Evolutionary conservation across 2,329 filamentous ascomycete genomes (phyloP).

Genomic region (Talaromyces verruculosus): DNA sequence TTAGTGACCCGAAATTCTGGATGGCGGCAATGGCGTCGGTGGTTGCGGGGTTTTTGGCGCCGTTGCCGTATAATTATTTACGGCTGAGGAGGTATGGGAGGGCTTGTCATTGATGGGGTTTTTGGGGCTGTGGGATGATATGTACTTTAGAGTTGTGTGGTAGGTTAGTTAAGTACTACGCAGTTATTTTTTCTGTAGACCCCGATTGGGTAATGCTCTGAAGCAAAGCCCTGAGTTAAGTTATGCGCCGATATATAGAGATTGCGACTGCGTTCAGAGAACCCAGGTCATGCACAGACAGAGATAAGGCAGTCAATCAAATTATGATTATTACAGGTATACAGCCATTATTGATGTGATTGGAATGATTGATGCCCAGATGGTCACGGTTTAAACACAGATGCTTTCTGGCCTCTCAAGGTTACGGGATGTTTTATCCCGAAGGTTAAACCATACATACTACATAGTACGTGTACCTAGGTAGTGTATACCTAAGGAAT

Average conservation of each 20-base stretch:
- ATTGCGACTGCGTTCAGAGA: background rate
- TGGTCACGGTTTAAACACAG: too few relatives aligned
- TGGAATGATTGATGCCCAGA: too few relatives aligned
- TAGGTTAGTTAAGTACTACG: background rate
- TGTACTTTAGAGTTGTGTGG: background rate
- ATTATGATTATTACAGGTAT: too few relatives aligned
- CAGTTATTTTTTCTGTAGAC: too few relatives aligned
- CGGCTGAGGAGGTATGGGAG: background rate
- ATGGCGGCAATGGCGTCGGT: constrained; percentile 36
- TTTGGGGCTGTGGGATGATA: background rate
- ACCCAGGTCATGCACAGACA: background rate
- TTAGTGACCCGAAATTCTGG: constrained; percentile 55
- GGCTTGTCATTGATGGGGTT: background rate
- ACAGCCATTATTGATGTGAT: too few relatives aligned
- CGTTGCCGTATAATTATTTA: background rate
- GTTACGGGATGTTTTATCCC: too few relatives aligned
- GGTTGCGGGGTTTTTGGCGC: background rate
- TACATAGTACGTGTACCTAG: too few relatives aligned
- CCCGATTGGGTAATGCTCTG: background rate
- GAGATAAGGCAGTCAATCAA: background rate
- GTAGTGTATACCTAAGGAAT: background rate
- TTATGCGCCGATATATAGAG: too few relatives aligned
- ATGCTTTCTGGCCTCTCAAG: too few relatives aligned
- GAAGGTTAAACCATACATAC: background rate
- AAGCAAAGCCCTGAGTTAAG: background rate